Evolutionary conservation across 148 eudicot genomes (phyloP).

Genomic region (Rhododendron kiyosumense): DNA sequence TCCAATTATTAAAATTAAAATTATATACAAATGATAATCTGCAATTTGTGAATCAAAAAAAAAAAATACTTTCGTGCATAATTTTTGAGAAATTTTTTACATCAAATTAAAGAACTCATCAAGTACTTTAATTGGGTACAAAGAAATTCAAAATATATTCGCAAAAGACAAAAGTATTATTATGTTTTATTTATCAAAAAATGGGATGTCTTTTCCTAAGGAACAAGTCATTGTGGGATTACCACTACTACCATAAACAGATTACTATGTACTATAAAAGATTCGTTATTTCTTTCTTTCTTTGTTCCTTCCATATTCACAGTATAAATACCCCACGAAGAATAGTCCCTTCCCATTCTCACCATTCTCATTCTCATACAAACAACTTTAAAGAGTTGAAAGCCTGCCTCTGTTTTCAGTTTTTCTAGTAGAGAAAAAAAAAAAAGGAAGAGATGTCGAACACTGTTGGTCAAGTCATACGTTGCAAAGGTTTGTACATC

Average conservation of each 20-base stretch:
- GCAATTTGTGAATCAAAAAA: no score
- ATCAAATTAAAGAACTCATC: no score
- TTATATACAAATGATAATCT: neutral
- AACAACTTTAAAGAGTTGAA: neutral
- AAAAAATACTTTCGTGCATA: no score
- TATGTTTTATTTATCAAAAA: no score
- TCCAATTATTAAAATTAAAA: no score
- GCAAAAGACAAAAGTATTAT: no score
- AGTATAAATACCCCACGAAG: neutral
- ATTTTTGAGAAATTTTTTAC: no score
- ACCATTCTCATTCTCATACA: neutral
- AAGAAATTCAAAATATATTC: no score
- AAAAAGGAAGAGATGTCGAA: conserved; percentile 16
- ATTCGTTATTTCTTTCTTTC: neutral
- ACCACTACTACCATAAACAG: neutral
- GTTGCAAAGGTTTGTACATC: conserved; percentile 14
- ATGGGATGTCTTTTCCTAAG: neutral
- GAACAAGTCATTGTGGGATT: neutral
- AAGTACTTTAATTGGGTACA: no score
- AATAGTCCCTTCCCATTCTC: neutral
- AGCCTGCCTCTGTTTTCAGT: neutral
- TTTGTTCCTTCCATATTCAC: neutral
- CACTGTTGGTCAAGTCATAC: conserved; percentile 20
- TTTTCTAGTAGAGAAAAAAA: neutral
- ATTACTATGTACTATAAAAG: no score